phyloP scores from a whole-genome alignment of 2,329 filamentous ascomycete genomes.

The Purpureocillium takamizusanense region DNA sequence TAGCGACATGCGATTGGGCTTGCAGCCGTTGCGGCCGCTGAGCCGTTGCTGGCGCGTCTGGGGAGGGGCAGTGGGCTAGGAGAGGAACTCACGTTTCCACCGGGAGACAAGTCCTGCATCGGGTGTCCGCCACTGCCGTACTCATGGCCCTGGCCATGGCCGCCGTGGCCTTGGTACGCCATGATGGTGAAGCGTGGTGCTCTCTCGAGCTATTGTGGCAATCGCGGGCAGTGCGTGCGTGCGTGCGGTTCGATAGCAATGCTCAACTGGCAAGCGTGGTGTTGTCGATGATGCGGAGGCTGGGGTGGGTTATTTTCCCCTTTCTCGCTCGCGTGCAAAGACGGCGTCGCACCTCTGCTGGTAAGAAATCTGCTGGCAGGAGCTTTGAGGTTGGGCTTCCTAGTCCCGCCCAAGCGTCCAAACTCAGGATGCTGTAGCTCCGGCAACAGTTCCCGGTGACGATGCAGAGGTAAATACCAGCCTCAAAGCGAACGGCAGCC shows the following conservation, averaged over 20 bases:
- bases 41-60: background rate
- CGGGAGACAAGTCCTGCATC: conserved; percentile 56
- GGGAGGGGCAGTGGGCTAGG: conserved; percentile 1
- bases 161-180: conserved; percentile 52
- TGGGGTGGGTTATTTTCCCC: too few species aligned
- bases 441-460: too few species aligned
- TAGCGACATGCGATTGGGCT: too few species aligned
- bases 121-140: conserved; percentile 50
- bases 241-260: background rate
- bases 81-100: conserved; percentile 45
- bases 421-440: too few species aligned
- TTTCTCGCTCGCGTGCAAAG: too few species aligned
- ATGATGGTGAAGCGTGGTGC: conserved; percentile 18
- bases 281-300: background rate
- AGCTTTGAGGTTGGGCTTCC: too few species aligned
- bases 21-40: background rate
- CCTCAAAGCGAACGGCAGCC: too few species aligned
- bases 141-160: conserved; percentile 46
- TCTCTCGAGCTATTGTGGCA: conserved; percentile 12
- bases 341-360: too few species aligned
- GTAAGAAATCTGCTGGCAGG: too few species aligned
- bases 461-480: too few species aligned
- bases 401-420: too few species aligned
- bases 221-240: conserved; percentile 5
- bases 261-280: background rate